Evolutionary conservation across 805 yeast species (phyloP), one percentile per base, ranked within the genome.

Genomic region (Myxozyma monticola): DNA sequence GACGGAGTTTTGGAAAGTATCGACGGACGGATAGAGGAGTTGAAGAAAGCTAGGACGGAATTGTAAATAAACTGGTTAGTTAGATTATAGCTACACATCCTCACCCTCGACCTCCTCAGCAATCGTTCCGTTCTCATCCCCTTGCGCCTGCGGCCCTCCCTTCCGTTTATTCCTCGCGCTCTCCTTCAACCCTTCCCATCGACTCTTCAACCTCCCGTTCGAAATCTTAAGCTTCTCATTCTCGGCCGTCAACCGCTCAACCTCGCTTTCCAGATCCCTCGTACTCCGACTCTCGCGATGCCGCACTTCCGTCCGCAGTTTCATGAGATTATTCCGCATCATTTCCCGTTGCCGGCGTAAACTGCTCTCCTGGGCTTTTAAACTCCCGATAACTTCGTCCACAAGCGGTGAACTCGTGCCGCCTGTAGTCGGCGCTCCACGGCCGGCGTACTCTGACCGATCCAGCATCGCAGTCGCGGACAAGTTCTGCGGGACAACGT

Each of bases 141-240:
- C 38, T 14, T 28, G 34, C 36, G 46, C 31, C 15, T 36, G 47
- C 14, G 22, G 25, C 21, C 31, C 30, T 3, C 28, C 33, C 9
- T 29, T 39, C 60, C 74, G 72, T 56, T 78, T 72, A 59, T 69
- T 79, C 48, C 80, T 71, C 1, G 88, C 88, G 57, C 80, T 78
- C 61, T 82, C 83, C 18, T 82, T 83, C 25, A 83, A 65, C 20
- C 76, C 78, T 59, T 83, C 80, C 88, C 88, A 84, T 31, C 86
- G 66, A 51, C 78, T 78, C 53, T 78, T 79, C 45, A 82, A 64
- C 49, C 76, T 75, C 2, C 71, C 70, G 4, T 73, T 74, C 57
- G 83, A 81, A 39, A 71, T 71, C 42, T 76, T 77, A 48, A 81
- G 65, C 40, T 76, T 75, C 39, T 65, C 68, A 53, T 73, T 75